A percentile compares a stretch with the other conserved stretches of the same genome.
Evolutionary conservation across 2,329 filamentous ascomycete species (phyloP).

Genomic region (Fusarium proliferatum): DNA sequence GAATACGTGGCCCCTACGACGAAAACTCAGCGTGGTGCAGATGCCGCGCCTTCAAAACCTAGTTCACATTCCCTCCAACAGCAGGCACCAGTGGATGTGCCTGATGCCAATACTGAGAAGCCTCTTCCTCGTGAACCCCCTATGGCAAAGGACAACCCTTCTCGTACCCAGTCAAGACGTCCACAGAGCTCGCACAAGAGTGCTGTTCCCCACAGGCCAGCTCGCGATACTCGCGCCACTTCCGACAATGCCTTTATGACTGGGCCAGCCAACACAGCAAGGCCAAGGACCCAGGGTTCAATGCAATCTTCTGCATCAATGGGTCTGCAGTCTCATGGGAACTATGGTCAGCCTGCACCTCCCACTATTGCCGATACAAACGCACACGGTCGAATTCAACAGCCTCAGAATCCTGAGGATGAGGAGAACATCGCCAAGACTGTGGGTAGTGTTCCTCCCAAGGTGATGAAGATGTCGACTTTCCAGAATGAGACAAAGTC

Average conservation of each 20-base stretch:
- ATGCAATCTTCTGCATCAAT: conserved; percentile 77
- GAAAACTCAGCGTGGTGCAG: conserved; percentile 78
- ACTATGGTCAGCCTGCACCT: conserved; percentile 87
- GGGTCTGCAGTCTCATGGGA: conserved; percentile 70
- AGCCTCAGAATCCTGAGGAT: conserved; percentile 71
- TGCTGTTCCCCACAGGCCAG: conserved; percentile 39
- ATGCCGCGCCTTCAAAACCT: conserved; percentile 41
- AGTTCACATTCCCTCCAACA: conserved; percentile 49
- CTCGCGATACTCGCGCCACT: conserved; percentile 52
- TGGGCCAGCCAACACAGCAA: conserved; percentile 56
- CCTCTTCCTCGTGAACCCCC: conserved; percentile 69
- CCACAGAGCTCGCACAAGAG: conserved; percentile 61
- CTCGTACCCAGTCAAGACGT: conserved; percentile 54
- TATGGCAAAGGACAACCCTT: conserved; percentile 56
- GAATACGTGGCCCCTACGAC: conserved; percentile 96
- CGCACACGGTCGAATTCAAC: conserved; percentile 88
- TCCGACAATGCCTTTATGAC: conserved; percentile 58
- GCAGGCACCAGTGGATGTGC: conserved; percentile 58
- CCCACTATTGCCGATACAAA: conserved; percentile 90
- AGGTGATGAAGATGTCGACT: conserved; percentile 68
- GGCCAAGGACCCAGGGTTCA: conserved; percentile 86
- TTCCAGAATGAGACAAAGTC: conserved; percentile 65
- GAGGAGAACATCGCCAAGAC: conserved; percentile 73
- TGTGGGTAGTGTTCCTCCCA: conserved; percentile 68
- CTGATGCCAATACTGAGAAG: conserved; percentile 61